These are phyloP conservation scores for Sideroxylon spinosum DNA, from an alignment of 179 eudicot genomes.

Conservation along the genomic window DNA sequence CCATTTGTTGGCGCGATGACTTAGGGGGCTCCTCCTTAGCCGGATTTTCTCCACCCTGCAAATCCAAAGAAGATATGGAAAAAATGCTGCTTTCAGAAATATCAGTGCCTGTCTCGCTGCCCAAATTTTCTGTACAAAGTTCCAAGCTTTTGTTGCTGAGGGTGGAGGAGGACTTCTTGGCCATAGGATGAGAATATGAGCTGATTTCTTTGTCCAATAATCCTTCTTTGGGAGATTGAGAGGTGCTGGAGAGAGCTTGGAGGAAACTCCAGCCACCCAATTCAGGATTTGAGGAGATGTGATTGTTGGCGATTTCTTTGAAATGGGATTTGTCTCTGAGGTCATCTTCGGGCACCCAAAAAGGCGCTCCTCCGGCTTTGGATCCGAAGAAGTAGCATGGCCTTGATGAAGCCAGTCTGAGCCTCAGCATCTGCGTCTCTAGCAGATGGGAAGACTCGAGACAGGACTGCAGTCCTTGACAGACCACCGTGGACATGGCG, in stretches of 20 bases:
- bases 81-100: slow-evolving; percentile 25
- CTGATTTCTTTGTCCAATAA: neutral
- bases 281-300: neutral
- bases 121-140: slow-evolving; percentile 64
- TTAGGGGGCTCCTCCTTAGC: neutral
- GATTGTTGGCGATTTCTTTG: too few relatives aligned
- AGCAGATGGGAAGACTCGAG: slow-evolving; percentile 32
- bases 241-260: slow-evolving; percentile 26
- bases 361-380: neutral
- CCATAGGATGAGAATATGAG: slow-evolving; percentile 33
- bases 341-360: too few relatives aligned
- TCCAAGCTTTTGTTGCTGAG: slow-evolving; percentile 50
- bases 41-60: neutral
- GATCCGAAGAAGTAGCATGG: neutral
- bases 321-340: too few relatives aligned
- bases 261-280: slow-evolving; percentile 34
- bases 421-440: slow-evolving; percentile 40
- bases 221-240: neutral
- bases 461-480: slow-evolving; percentile 26
- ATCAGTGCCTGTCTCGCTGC: slow-evolving; percentile 56
- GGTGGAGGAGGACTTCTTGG: slow-evolving; percentile 21
- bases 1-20: neutral
- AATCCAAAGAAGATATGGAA: neutral
- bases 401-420: slow-evolving; percentile 28
- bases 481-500: slow-evolving; percentile 60